These are phyloP conservation scores for Saccharomyces pastorianus DNA, from an alignment of 1,139 yeast genomes.

Conservation along the genomic window DNA sequence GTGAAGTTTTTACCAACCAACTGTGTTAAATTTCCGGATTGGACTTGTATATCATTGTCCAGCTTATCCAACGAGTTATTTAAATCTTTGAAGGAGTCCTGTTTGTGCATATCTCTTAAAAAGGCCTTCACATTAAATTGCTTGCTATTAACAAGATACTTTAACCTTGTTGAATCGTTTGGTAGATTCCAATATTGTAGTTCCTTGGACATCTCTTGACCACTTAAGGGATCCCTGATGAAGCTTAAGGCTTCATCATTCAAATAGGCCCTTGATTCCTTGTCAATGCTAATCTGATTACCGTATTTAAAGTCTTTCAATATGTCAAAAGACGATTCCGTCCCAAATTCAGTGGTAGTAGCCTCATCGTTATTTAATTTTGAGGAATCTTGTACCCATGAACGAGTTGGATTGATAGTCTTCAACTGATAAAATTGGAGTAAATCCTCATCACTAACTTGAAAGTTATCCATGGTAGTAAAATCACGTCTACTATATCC, in stretches of 20 bases:
- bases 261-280: constrained; percentile 15
- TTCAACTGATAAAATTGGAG: constrained; percentile 37
- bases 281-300: constrained; percentile 19
- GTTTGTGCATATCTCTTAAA: constrained; percentile 60
- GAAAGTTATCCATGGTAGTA: constrained; percentile 7
- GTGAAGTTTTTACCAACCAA: constrained; percentile 70
- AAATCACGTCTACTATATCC: too few relatives aligned
- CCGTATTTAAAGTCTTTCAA: constrained; percentile 27
- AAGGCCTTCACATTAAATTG: constrained; percentile 64
- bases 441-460: constrained; percentile 29
- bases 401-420: constrained; percentile 33
- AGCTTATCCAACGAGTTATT: constrained; percentile 48
- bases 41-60: constrained; percentile 53
- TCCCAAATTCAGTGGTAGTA: background rate
- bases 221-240: constrained; percentile 47
- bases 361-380: constrained; percentile 11
- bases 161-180: constrained; percentile 35
- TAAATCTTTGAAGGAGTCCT: constrained; percentile 60
- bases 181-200: constrained; percentile 35
- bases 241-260: constrained; percentile 20
- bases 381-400: constrained; percentile 35
- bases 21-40: constrained; percentile 58
- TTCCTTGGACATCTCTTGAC: constrained; percentile 40
- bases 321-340: constrained; percentile 29
- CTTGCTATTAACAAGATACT: constrained; percentile 63